Evolutionary conservation across 2,329 filamentous ascomycete genomes (phyloP), one percentile per base, ranked within the genome.

Genomic region (Hymenotorrendiella dingleyae): DNA sequence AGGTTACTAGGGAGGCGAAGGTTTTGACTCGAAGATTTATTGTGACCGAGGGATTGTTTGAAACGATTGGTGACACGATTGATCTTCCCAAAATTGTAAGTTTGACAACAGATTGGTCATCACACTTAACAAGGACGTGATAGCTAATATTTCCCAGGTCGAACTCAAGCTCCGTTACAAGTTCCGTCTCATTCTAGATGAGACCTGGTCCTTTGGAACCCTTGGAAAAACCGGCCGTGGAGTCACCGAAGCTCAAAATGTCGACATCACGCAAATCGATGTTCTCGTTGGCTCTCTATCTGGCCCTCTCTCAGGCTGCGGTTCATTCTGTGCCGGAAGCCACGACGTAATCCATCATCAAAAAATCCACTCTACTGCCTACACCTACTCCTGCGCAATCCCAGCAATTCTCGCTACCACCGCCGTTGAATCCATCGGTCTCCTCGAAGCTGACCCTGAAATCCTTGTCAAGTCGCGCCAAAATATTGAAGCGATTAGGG

Each of bases 141-240:
- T 20, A 17, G 46, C 47, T 40, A 50, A 33, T 21, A 6, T 10
- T 14, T 36, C 12, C 4, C 53, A 87, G 84, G 74, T 97, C 50
- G 91, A 95, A 62, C 74, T 98, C 54, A 96, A 96, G 67, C 81
- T 90, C 54, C 86, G 85, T 64, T 96, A 97, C 76, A 98, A 96
- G 69, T 98, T 97, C 71, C 88, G 93, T 57, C 78, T 98, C 43
- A 94, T 97, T 53, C 80, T 98, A 27, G 93, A 98, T 64, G 93
- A 98, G 70, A 95, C 90, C 1, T 94, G 87, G 84, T 96, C 90
- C 1, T 98, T 97, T 62, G 94, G 91, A 46, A 86, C 97, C 14
- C 76, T 98, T 5, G 93, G 93, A 36, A 78, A 89, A 48, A 95
- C 88, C 20, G 94, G 93, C 16, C 83, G 89, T 40, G 93, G 93